A percentile compares a stretch with the other conserved stretches of the same genome.
Evolutionary conservation across 805 yeast genomes (phyloP).

Genomic region (Wickerhamomyces kurtzmanii): DNA sequence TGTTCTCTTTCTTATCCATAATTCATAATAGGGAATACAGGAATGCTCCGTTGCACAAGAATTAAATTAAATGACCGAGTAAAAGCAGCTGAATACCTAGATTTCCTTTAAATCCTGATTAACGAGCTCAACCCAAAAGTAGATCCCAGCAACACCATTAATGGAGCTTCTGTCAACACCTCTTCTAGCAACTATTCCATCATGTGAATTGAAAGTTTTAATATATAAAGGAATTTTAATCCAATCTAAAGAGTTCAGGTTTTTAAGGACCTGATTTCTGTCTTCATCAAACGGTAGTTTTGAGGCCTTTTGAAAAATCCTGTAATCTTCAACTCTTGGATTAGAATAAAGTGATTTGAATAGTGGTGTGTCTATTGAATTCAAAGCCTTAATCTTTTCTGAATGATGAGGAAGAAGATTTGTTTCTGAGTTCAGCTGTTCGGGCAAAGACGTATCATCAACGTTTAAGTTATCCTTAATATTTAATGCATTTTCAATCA

Average conservation of each 20-base stretch:
- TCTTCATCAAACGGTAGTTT: constrained; percentile 25
- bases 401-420: no score
- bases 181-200: constrained; percentile 72
- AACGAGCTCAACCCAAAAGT: constrained; percentile 30
- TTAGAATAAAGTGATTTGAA: no score
- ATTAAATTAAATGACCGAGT: no score
- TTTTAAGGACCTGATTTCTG: constrained; percentile 31
- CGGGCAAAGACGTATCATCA: no score
- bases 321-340: constrained; percentile 7
- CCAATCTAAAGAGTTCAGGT: constrained; percentile 64
- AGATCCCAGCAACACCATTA: constrained; percentile 40
- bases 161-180: constrained; percentile 42
- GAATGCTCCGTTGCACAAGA: no score
- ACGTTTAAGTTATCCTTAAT: no score
- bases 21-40: no score
- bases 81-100: no score
- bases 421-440: no score
- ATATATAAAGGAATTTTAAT: constrained; percentile 65
- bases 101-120: constrained; percentile 12
- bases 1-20: no score
- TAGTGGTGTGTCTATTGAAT: no score
- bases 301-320: constrained; percentile 10
- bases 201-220: constrained; percentile 74
- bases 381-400: no score
- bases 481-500: constrained; percentile 9